Conservation (phyloP, 768 basidiomycete species). For the Tubosaeta sp. region DNA sequence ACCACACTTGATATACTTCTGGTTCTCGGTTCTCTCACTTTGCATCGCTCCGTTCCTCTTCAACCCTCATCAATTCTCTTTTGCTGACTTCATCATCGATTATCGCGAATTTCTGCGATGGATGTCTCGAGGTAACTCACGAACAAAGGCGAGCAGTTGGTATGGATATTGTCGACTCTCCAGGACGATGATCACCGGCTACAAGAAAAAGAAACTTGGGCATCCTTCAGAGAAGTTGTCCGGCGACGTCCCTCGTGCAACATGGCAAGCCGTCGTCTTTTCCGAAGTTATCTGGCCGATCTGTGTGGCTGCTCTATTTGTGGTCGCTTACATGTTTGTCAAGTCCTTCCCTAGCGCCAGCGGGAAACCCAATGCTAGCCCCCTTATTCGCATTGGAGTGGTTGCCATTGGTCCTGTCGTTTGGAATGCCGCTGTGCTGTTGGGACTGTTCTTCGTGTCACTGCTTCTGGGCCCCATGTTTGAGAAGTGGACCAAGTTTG, state of each 20-base stretch:
- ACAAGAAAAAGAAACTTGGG: conserved; percentile 98
- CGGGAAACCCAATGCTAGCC: conserved; percentile 69
- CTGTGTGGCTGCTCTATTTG: conserved; percentile 68
- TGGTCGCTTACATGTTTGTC: conserved; percentile 88
- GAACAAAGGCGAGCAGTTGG: conserved; percentile 97
- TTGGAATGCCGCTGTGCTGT: conserved; percentile 87
- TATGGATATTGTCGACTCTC: conserved; percentile 98
- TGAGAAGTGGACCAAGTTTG: conserved; percentile 81
- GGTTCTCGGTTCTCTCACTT: conserved; percentile 92
- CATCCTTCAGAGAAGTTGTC: conserved; percentile 97
- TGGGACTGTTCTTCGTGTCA: conserved; percentile 87
- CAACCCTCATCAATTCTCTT: conserved; percentile 99
- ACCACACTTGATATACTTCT: conserved; percentile 96
- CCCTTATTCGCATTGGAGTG: conserved; percentile 84
- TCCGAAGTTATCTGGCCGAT: conserved; percentile 83
- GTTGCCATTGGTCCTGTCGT: conserved; percentile 90
- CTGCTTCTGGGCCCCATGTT: conserved; percentile 90
- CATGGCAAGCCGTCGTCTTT: conserved; percentile 78
- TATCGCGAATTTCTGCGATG: conserved; percentile 97
- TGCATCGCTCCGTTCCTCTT: conserved; percentile 98
- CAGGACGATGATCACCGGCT: conserved; percentile 96
- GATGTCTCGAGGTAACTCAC: conserved; percentile 99
- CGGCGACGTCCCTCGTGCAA: conserved; percentile 88
- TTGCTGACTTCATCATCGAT: conserved; percentile 96
- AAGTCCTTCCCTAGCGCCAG: conserved; percentile 76